Percentiles rank a stretch among this genome's conserved stretches.
Evolutionary conservation across 1,284 basidiomycete genomes (phyloP).

Genomic region (Ustanciosporium gigantosporum): DNA sequence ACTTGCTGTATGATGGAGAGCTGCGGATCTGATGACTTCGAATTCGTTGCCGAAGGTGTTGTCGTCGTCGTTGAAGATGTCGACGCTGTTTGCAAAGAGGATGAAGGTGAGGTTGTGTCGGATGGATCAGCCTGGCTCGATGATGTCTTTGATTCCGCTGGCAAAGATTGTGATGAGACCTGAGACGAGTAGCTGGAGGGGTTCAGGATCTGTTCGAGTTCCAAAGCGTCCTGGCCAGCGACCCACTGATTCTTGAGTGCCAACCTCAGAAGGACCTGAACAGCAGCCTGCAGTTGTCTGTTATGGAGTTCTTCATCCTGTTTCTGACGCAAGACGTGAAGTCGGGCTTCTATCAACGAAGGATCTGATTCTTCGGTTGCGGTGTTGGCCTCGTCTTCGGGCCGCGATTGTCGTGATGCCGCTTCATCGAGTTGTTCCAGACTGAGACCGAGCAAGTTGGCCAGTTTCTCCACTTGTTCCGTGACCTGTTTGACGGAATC

Average conservation of each 20-base stretch:
- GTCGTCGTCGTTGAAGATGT: not conserved
- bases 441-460: slow-evolving; percentile 29
- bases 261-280: slow-evolving; percentile 42
- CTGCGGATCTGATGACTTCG: not conserved
- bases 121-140: too few relatives aligned
- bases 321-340: slow-evolving; percentile 11
- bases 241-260: slow-evolving; percentile 47
- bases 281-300: slow-evolving; percentile 37
- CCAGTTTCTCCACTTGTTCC: slow-evolving; percentile 32
- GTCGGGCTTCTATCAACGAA: slow-evolving; percentile 19
- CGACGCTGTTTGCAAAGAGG: not conserved
- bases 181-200: too few relatives aligned
- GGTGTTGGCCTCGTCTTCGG: not conserved
- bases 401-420: not conserved
- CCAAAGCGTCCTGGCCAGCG: slow-evolving; percentile 41
- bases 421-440: slow-evolving; percentile 17
- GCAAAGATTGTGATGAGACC: not conserved
- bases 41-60: not conserved
- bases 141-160: too few relatives aligned
- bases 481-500: slow-evolving; percentile 42
- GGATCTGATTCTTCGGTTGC: slow-evolving; percentile 32
- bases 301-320: slow-evolving; percentile 30
- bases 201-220: slow-evolving; percentile 33
- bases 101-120: too few relatives aligned
- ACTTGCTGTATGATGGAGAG: slow-evolving; percentile 34